phyloP scores from a whole-genome alignment of 2,329 filamentous ascomycete genomes.

The Xylariaceae sp. region DNA sequence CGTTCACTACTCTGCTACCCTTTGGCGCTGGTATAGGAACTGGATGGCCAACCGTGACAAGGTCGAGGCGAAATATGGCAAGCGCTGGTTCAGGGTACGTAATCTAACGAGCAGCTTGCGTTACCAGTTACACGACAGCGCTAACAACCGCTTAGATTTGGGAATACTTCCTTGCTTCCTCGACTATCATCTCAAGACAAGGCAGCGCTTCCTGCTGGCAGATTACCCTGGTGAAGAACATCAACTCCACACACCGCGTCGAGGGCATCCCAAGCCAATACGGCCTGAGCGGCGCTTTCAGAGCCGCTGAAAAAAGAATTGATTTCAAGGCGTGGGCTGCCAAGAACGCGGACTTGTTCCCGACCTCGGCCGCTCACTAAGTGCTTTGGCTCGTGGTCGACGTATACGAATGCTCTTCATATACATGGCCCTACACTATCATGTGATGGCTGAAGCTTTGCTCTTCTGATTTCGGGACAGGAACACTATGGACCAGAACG shows the following conservation, averaged over 20 bases:
- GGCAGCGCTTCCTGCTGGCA: slow-evolving; percentile 73
- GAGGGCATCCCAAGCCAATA: slow-evolving; percentile 66
- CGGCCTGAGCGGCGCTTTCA: slow-evolving; percentile 57
- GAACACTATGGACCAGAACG: no score
- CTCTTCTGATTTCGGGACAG: no score
- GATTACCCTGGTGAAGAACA: slow-evolving; percentile 73
- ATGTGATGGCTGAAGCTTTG: no score
- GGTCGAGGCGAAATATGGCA: slow-evolving; percentile 90
- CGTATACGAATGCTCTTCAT: no score
- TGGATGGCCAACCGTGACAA: slow-evolving; percentile 93
- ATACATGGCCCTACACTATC: no score
- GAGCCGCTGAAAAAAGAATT: slow-evolving; percentile 26
- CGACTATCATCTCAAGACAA: slow-evolving; percentile 70
- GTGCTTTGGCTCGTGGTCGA: no score
- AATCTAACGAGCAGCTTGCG: not conserved
- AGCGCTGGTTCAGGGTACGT: slow-evolving; percentile 88
- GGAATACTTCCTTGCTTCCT: slow-evolving; percentile 76
- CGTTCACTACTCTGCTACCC: slow-evolving; percentile 92
- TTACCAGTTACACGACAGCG: not conserved
- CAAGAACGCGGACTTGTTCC: slow-evolving; percentile 31
- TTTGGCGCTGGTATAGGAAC: slow-evolving; percentile 99
- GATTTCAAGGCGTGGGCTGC: slow-evolving; percentile 31
- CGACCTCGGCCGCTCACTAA: slow-evolving; percentile 26
- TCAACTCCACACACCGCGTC: slow-evolving; percentile 73
- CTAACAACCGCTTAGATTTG: slow-evolving; percentile 44